Evolutionary conservation across 192 early-diverging fungal species (phyloP), one percentile per base, ranked within the genome.

Genomic region (Spizellomyces punctatus): DNA sequence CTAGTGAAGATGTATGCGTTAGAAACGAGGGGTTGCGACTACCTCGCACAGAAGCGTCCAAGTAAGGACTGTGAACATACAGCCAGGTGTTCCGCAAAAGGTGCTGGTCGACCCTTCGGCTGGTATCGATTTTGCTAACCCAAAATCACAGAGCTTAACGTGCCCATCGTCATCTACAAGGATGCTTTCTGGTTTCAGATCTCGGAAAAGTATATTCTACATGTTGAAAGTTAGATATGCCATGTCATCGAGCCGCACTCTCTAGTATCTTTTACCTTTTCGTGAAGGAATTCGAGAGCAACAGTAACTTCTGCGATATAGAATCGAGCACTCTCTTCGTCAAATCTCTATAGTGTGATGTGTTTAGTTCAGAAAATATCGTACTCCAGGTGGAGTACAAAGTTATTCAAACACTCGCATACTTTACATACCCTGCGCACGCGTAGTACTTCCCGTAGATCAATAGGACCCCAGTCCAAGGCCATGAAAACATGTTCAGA

Each of bases 221-320:
- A 36, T 36, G 27, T 36, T 36, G 27, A 36, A 36, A 36, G 3
- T 36, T 36, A 36, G 3, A 36, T 36, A 36, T 36, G 27, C 27
- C 27, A 36, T 36, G 27, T 36, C 27, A 36, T 36, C 27, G 3
- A 36, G 27, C 27, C 27, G 27, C 27, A 36, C 1, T 36, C 27
- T 36, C 74, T 91, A 91, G 17, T 36, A 36, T 36, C 27, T 36
- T 36, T 3, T 36, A 36, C 27, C 27, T 36, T 36, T 93, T 80
- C 46, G 77, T 99, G 97, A 54, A 99, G 79, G 71, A 96, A 97
- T 80, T 98, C 96, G 27, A 99, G 83, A 8, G 96, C 96, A 10
- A 89, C 88, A 52, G 93, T 89, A 1, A 99, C 95, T 76, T 99
- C 97, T 52, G 97, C 96, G 0, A 93, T 94, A 79, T 99, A 99